Base-by-base conservation (phyloP, 1,139 yeast species). In the Hansenula lynferdii region DNA sequence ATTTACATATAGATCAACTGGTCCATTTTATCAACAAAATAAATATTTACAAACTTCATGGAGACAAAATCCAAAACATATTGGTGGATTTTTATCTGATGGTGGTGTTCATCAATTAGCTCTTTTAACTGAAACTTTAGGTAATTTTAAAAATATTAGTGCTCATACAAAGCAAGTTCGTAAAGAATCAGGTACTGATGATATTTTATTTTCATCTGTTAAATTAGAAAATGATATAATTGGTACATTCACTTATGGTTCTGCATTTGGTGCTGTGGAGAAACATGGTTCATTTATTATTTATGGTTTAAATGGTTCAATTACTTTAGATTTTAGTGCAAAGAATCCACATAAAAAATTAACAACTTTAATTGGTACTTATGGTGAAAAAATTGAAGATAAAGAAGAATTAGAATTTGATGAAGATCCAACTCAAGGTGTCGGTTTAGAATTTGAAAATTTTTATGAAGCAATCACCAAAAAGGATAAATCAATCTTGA, bases 31-130 rank as follows among this genome's bases (percentile, higher is more conserved):
- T 47, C 69, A 69, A 22, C 54, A 67, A 41, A 80, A 75, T 63
- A 79, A 83, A 58, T 89, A 86, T 60, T 64, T 81, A 47, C 64
- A 69, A 28, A 84, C 92, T 7, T 53, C 84, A 8, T 89, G 97
- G 97, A 80, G 97, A 70, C 75, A 73, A 57, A 72, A 80, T 42
- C 97, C 97, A 27, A 82, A 86, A 60, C 97, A 89, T 57, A 75
- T 87, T 48, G 97, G 97, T 42, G 97, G 97, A 0, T 87, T 71
- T 62, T 69, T 89, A 51, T 80, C 92, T 48, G 97, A 89, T 57
- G 96, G 96, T 53, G 97, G 97, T 58, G 97, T 89, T 12, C 97
- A 89, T 63, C 96, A 89, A 62, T 67, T 89, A 60, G 96, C 96
- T 4, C 66, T 86, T 33, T 72, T 89, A 51, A 86, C 95, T 9